phyloP scores from a whole-genome alignment of 2,329 filamentous ascomycete genomes.

The Scedosporium aurantiacum region DNA sequence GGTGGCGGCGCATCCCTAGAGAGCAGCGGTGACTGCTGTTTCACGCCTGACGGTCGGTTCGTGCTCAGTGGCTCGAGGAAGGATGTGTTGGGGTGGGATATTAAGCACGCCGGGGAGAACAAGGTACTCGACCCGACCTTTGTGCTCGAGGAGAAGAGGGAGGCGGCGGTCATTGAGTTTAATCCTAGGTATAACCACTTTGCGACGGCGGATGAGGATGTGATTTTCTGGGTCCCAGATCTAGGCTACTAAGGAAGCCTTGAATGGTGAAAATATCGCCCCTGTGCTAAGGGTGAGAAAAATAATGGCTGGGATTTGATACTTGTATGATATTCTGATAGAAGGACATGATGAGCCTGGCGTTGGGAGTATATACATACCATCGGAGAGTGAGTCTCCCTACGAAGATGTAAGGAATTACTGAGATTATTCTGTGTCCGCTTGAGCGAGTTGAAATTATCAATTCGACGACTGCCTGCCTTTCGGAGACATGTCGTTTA shows the following conservation, averaged over 20 bases:
- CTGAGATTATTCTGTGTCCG: too few species aligned
- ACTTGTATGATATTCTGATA: neutral
- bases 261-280: too few species aligned
- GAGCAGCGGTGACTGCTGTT: constrained; percentile 70
- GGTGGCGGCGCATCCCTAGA: constrained; percentile 28
- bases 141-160: constrained; percentile 55
- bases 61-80: constrained; percentile 68
- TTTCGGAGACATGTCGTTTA: too few species aligned
- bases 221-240: constrained; percentile 69
- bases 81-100: constrained; percentile 82
- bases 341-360: neutral
- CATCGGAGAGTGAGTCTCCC: neutral
- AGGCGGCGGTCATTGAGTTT: constrained; percentile 67
- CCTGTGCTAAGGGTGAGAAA: too few species aligned
- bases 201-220: constrained; percentile 77
- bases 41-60: constrained; percentile 80
- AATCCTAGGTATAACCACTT: constrained; percentile 90
- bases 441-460: too few species aligned
- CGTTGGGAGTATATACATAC: constrained; percentile 1
- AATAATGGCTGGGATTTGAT: neutral
- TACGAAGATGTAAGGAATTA: neutral
- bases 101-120: constrained; percentile 44
- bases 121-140: constrained; percentile 52
- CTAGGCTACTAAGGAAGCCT: constrained; percentile 33
- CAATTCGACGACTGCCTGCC: too few species aligned